Evolutionary conservation across 2,329 filamentous ascomycete species (phyloP).

Genomic region (Botrytis aclada): DNA sequence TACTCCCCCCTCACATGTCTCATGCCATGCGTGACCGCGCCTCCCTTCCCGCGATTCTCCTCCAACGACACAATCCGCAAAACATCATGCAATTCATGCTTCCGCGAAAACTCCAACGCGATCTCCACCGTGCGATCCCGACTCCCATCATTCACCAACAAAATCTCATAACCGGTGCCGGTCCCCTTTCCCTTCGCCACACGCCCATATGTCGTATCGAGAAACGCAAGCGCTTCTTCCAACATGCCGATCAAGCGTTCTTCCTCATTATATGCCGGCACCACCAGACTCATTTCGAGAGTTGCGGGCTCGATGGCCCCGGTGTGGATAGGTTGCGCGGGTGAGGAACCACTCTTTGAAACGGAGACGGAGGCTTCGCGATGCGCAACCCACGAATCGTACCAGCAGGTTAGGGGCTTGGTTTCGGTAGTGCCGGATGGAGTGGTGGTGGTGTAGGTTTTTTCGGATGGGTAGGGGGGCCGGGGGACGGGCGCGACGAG

Average conservation of each 20-base stretch:
- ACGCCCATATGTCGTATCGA: constrained; percentile 72
- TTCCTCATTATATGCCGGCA: constrained; percentile 95
- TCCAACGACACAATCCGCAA: constrained; percentile 76
- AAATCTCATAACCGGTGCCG: constrained; percentile 71
- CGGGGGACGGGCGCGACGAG: constrained; percentile 80
- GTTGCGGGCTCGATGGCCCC: constrained; percentile 69
- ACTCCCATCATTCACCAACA: constrained; percentile 88
- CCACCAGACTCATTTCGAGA: constrained; percentile 84
- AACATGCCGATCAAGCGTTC: constrained; percentile 78
- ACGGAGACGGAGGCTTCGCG: constrained; percentile 52
- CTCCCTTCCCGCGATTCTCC: constrained; percentile 89
- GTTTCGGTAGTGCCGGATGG: constrained; percentile 57
- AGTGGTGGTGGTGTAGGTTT: constrained; percentile 75
- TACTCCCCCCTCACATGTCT: constrained; percentile 87
- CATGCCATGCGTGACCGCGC: constrained; percentile 92
- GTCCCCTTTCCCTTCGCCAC: constrained; percentile 37
- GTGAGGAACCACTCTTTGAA: background rate
- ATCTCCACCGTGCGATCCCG: constrained; percentile 76
- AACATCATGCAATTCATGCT: constrained; percentile 71
- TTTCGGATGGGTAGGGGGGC: constrained; percentile 70
- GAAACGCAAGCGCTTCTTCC: constrained; percentile 83
- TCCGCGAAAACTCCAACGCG: constrained; percentile 74
- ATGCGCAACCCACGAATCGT: constrained; percentile 68
- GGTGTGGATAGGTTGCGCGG: constrained; percentile 33
- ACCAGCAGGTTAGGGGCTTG: constrained; percentile 77